Evolutionary conservation across 2,329 filamentous ascomycete genomes (phyloP), one percentile per base, ranked within the genome.

Genomic region (Pestalotiopsis fici): DNA sequence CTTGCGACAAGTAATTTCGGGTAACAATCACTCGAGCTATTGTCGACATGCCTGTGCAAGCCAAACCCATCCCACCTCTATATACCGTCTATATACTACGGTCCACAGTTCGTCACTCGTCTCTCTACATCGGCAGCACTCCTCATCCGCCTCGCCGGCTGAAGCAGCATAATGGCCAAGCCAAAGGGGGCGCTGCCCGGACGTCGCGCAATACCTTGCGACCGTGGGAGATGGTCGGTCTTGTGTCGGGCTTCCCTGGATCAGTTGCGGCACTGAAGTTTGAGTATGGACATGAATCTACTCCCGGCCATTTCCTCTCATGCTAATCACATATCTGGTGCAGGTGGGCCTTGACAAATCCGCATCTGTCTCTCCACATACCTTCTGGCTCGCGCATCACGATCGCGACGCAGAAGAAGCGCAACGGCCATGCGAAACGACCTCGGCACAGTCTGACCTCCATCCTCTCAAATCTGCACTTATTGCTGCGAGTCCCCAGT

Each of bases 31-130:
- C 12, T 31, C 57, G 57, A 25, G n/a, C 11, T 15, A n/a, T 28
- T n/a, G 11, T 39, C 35, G 75, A 64, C 70, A 86, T 86, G 82
- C 71, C 80, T 13, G 75, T 78, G 43, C 72, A 82, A 59, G 69
- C 78, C 25, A 87, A 84, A 72, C 90, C 85, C 0, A 93, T 98
- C 25, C 95, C 95, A 11, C 91, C 95, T 1, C 91, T 98, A 71
- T 98, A 98, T 77, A 94, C 93, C 72, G 97, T 96, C 77, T 98
- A 99, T 78, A 87, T 98, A 18, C 87, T 98, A 43, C 91, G 95
- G 23, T 98, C 95, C 0, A 94, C 91, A 0, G 86, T 94, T 11
- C 87, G 88, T 59, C 90, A 89, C 75, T 85, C 87, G 31, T 89
- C 87, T 2, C 85, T 95, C 31, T 99, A 99, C 79, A 91, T 98